Base-by-base conservation (phyloP, 2,329 filamentous ascomycete genomes). In the Aspergillus pseudoglaucus region DNA sequence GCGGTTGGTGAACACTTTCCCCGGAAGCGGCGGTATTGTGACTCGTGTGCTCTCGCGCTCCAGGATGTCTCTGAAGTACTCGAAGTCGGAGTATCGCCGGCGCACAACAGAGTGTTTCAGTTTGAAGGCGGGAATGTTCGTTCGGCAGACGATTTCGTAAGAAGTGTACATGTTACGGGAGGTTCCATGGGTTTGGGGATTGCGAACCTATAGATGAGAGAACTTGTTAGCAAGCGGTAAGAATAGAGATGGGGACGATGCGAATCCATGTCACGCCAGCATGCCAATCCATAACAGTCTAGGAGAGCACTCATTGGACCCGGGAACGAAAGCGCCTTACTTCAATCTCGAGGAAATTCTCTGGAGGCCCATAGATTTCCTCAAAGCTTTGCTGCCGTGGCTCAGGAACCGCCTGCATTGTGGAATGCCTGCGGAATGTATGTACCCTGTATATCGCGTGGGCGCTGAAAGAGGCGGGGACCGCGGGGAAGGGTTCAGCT, bases 331-430 rank as follows among this genome's bases (percentile, higher is more conserved):
- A 18, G 37, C 6, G 30, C 65, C 73, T 49, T 69, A 93, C 90
- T 79, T 98, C 93, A 55, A 98, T 95, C 77, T 98, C 93, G 47
- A 98, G 81, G 67, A 97, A 96, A 77, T 98, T 98, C 78, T 98
- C 93, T 5, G 93, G 93, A 42, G 91, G 89, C 12, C 90, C 93
- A 71, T 98, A 98, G 69, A 97, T 95, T 79, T 98, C 93, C 74
- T 98, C 93, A 67, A 96, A 97, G 65, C 87, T 93, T 77, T 98
- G 93, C 73, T 88, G 83, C 62, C 90, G 87, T 58, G 87, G 74
- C 56, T 83, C 80, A 42, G 81, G 80, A 60, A 84, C 75, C 49
- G 80, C 78, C 68, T 83, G 80, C 81, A 84, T 84, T 43, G 58
- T 71, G 57, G 44, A 48, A 49, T 52, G 49, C 8, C 48, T 46